Percentiles rank a stretch among this genome's conserved stretches.
Evolutionary conservation across 1,284 basidiomycete species (phyloP).

Genomic region (Ceratobasidium papillatum): DNA sequence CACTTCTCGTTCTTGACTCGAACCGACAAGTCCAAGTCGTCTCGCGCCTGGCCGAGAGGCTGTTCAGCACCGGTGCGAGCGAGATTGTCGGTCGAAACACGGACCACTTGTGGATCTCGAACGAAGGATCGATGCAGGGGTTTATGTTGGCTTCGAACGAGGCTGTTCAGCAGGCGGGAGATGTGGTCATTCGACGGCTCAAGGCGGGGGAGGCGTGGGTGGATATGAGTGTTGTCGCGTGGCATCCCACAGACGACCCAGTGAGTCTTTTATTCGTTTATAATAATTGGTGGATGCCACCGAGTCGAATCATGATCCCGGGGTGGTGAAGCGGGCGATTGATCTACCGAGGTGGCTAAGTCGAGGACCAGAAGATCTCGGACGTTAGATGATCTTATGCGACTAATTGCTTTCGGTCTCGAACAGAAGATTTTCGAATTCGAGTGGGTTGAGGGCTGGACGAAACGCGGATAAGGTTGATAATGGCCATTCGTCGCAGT

Average conservation of each 20-base stretch:
- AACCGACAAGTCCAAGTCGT: conserved; percentile 31
- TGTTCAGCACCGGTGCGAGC: conserved; percentile 15
- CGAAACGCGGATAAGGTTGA: no score
- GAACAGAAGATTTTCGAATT: no score
- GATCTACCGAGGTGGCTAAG: no score
- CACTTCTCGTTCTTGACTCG: conserved; percentile 25
- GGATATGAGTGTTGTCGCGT: conserved; percentile 35
- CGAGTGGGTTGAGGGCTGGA: no score
- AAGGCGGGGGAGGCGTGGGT: conserved; percentile 2
- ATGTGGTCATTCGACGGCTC: conserved; percentile 25
- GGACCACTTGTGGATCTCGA: conserved; percentile 14
- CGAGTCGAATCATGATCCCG: not conserved
- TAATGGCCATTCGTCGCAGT: no score
- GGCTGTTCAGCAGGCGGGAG: conserved; percentile 23
- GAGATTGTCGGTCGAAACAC: conserved; percentile 29
- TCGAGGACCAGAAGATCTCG: no score
- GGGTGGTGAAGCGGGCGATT: no score
- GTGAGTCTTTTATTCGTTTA: not conserved
- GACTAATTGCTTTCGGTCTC: no score
- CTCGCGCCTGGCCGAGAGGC: conserved; percentile 13
- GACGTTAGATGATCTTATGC: no score
- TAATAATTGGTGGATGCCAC: not conserved
- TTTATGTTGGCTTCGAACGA: conserved; percentile 36
- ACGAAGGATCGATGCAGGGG: conserved; percentile 1
- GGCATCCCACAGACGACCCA: conserved; percentile 37